Evolutionary conservation across 495 filamentous ascomycete genomes (phyloP), one percentile per base, ranked within the genome.

Genomic region (Penicillium steckii): DNA sequence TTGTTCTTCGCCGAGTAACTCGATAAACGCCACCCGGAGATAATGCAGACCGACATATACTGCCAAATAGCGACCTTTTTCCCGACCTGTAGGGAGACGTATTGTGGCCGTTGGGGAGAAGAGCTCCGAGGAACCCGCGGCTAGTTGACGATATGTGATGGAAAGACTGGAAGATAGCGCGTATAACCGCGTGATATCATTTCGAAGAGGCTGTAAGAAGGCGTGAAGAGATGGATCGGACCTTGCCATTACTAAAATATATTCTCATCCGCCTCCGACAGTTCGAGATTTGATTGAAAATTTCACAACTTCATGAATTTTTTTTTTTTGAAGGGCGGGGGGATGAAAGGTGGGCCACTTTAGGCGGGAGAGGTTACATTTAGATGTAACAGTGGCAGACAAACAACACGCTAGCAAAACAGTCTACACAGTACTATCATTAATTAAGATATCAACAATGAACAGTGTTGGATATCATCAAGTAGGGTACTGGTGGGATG

Each of bases 11-110:
- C 81, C 80, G 12, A 82, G 56, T 10, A 90, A 70, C 46, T 90
- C 84, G 37, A 90, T 79, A 46, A 90, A 87, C 35, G 80, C 87
- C 3, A 89, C 86, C 46, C 88, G 77, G 8, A 92, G 69, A 59
- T 92, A 91, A 2, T 82, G 85, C 27, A 88, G 82, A 13, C 88
- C 88, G 42, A 89, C 81, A 65, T 90, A 87, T 44, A 89, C 87
- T 9, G 84, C 84, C 3, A 90, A 71, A 61, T 81, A 88, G 42
- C 80, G 84, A 37, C 86, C 87, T 13, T 63, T 77, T 50, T 84
- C 84, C 24, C 74, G 64, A 2, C 79, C 81, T 0, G 67, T 76
- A 0, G 86, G 85, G 15, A 86, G 72, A 48, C 82, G 79, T 8
- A 84, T 88, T 53, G 90, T 82, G 7, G 88, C 86, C 13, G 86